Base-by-base conservation (phyloP, 768 basidiomycete genomes). In the Leccinum sublutescens region DNA sequence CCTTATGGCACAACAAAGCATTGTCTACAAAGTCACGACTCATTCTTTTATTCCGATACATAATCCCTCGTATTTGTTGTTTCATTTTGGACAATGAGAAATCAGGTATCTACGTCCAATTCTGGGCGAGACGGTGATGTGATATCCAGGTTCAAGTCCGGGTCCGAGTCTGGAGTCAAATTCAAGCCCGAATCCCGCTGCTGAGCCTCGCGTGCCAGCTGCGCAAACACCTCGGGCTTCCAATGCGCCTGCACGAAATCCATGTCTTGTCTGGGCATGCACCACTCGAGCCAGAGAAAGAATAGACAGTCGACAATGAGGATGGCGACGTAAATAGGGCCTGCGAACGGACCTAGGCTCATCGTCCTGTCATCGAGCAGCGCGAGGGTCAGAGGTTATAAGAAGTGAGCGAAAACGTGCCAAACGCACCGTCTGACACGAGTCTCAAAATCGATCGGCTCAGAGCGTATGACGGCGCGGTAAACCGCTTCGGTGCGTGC, bases 281-380 rank as follows among this genome's bases (percentile, higher is more conserved):
- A 86, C 86, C 85, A 91, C 66, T 97, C 93, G 4, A 99, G 78
- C 52, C 92, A 77, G 64, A 86, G 67, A 71, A 93, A 94, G 74
- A 97, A 96, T 8, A 96, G 72, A 68, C 93, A 93, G 66, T 95
- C 89, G 1, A 98, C 91, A 29, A 95, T 78, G 45, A 97, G 76
- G 43, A 98, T 98, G 63, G 88, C 85, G 9, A 90, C 87, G 66
- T 93, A 90, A 48, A 98, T 97, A 2, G 85, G 84, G 0, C 97
- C 97, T 9, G 86, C 91, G 50, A 93, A 86, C 0, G 82, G 82
- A 0, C 91, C 97, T 8, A 92, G 77, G 52, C 81, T 78, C 81
- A 91, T 85, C 34, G 91, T 96, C 67, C 86, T 90, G 66, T 19
- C 19, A 36, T 27, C 48, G 5, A 62, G 38, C 27, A 53, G 29